These are phyloP conservation scores for Magnusiomyces tetraspermus DNA, from an alignment of 1,139 yeast species.

Conservation along the genomic window DNA sequence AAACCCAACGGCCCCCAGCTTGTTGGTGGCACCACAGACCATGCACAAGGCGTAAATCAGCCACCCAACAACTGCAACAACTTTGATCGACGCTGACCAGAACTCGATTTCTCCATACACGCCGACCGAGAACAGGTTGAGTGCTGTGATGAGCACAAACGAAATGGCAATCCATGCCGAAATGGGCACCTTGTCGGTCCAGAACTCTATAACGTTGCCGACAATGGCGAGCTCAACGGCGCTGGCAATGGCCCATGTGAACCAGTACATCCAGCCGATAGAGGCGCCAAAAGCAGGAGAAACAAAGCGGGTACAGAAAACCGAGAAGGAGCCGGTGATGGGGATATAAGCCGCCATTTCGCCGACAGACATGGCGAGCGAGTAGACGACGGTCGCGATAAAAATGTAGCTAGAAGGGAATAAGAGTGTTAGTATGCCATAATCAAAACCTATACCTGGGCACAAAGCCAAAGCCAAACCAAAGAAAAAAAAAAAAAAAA, in stretches of 20 bases:
- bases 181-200: constrained; percentile 49
- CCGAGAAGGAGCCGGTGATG: constrained; percentile 52
- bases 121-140: constrained; percentile 48
- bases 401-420: constrained; percentile 32
- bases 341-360: constrained; percentile 58
- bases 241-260: constrained; percentile 53
- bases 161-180: constrained; percentile 51
- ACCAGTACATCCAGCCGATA: constrained; percentile 53
- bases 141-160: constrained; percentile 45
- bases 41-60: constrained; percentile 49
- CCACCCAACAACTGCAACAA: constrained; percentile 45
- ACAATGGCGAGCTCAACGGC: constrained; percentile 55
- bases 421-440: no score
- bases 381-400: constrained; percentile 44
- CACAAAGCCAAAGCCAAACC: no score
- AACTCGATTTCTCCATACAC: constrained; percentile 60
- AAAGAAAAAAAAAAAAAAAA: no score
- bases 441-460: no score
- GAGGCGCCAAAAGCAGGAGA: constrained; percentile 60
- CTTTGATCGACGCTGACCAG: constrained; percentile 55
- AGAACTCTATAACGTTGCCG: constrained; percentile 49
- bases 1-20: constrained; percentile 41
- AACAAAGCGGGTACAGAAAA: constrained; percentile 51
- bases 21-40: constrained; percentile 52
- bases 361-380: constrained; percentile 50